Percentiles rank a stretch among this genome's conserved stretches.
Conservation (phyloP, 1,284 basidiomycete genomes). For the Erythrobasidium hasegawianum region DNA sequence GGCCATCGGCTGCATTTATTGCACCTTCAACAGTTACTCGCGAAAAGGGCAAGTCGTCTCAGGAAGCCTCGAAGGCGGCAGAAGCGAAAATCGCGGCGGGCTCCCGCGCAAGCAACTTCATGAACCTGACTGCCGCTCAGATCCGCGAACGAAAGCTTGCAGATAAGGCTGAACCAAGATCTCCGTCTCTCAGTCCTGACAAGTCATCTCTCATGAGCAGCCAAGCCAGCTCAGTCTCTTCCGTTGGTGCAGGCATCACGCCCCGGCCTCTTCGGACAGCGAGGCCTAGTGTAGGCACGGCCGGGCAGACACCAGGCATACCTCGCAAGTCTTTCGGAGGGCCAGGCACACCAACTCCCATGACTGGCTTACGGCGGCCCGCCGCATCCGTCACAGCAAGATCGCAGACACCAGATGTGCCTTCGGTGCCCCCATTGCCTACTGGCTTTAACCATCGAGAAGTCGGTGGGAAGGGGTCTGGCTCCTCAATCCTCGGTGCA, state of each 20-base stretch:
- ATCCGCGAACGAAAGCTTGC: slow-evolving; percentile 34
- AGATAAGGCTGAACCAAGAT: slow-evolving; percentile 35
- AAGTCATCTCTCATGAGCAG: slow-evolving; percentile 36
- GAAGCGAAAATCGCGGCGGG: slow-evolving; percentile 65
- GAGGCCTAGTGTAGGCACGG: slow-evolving; percentile 26
- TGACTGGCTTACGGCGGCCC: slow-evolving; percentile 15
- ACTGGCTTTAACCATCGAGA: not conserved
- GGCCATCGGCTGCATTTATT: slow-evolving; percentile 9
- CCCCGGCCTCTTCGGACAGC: slow-evolving; percentile 45
- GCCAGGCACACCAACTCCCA: slow-evolving; percentile 10
- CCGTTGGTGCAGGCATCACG: slow-evolving; percentile 38
- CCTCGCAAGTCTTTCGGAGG: slow-evolving; percentile 32
- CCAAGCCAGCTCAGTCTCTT: slow-evolving; percentile 38
- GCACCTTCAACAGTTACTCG: slow-evolving; percentile 36
- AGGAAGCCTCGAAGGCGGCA: slow-evolving; percentile 45
- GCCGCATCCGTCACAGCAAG: slow-evolving; percentile 7
- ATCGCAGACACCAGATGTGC: slow-evolving; percentile 21
- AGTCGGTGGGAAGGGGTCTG: not conserved
- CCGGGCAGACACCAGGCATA: not conserved
- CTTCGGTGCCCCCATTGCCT: slow-evolving; percentile 26
- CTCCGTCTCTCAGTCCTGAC: slow-evolving; percentile 38
- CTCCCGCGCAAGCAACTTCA: slow-evolving; percentile 75
- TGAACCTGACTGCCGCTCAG: slow-evolving; percentile 46
- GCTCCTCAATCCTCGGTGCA: not conserved
- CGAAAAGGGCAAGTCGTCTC: slow-evolving; percentile 37